Evolutionary conservation across 192 early-diverging fungal species (phyloP).

Genomic region (Dimargaris cristalligena): DNA sequence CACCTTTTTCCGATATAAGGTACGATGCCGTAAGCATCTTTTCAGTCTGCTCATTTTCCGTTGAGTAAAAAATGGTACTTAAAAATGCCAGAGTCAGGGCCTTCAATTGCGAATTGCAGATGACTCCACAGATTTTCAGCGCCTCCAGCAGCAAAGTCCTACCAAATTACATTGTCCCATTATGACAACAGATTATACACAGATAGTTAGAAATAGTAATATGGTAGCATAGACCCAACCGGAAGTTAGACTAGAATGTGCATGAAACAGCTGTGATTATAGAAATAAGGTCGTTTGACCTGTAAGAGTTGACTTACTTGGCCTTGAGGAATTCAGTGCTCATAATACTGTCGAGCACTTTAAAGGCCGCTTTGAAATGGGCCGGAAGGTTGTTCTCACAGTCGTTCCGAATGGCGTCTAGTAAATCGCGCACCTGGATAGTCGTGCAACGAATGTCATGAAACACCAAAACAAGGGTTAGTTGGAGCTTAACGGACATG

Average conservation of each 20-base stretch:
- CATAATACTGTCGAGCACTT: background rate
- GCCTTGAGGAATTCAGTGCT: slow-evolving; percentile 4
- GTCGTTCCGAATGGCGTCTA: background rate
- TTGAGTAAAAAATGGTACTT: slow-evolving; percentile 2
- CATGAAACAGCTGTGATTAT: background rate
- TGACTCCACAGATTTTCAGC: background rate
- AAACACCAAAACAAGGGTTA: background rate
- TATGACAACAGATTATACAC: background rate
- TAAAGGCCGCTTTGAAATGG: background rate
- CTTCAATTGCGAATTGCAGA: slow-evolving; percentile 1
- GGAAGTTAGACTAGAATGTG: background rate
- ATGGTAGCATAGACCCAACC: background rate
- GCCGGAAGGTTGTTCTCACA: background rate
- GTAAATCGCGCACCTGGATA: background rate
- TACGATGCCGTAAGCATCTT: slow-evolving; percentile 3
- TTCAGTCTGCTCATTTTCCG: slow-evolving; percentile 4
- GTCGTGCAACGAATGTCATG: background rate
- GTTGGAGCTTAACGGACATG: background rate
- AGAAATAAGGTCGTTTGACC: background rate
- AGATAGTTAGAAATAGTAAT: background rate
- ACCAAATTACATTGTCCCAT: no score
- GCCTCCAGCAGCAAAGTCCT: slow-evolving; percentile 4
- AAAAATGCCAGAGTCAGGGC: background rate
- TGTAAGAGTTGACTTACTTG: background rate
- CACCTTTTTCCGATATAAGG: background rate